A percentile compares a stretch with the other conserved stretches of the same genome.
Conservation (phyloP, 2,329 filamentous ascomycete species). For the Trichoderma aggressivum region DNA sequence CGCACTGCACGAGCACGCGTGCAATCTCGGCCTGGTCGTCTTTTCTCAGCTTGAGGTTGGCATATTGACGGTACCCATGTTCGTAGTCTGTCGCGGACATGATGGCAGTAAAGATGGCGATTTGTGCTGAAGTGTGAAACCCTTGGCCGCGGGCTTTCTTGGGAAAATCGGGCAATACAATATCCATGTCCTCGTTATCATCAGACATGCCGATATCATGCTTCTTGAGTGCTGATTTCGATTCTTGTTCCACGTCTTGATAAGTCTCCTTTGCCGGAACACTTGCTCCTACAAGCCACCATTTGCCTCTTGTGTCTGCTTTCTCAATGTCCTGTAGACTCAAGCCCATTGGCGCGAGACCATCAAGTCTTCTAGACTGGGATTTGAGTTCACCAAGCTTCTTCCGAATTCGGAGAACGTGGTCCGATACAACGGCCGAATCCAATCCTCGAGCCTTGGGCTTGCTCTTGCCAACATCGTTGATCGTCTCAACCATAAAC, state of each 20-base stretch:
- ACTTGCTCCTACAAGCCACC: conserved; percentile 98
- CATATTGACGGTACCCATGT: conserved; percentile 75
- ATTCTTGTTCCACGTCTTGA: conserved; percentile 19
- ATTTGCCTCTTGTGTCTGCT: conserved; percentile 85
- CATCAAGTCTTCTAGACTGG: conserved; percentile 57
- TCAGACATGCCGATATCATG: conserved; percentile 31
- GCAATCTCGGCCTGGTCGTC: conserved; percentile 84
- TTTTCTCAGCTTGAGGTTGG: conserved; percentile 80
- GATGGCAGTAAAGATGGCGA: conserved; percentile 89
- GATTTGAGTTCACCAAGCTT: conserved; percentile 72
- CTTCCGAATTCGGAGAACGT: conserved; percentile 86
- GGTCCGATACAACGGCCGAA: conserved; percentile 71
- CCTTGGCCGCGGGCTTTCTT: conserved; percentile 76
- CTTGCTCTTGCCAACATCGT: conserved; percentile 90
- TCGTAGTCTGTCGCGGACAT: conserved; percentile 81
- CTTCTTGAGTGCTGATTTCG: conserved; percentile 22
- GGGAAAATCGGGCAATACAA: conserved; percentile 61
- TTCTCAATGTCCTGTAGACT: conserved; percentile 78
- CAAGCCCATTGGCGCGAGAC: conserved; percentile 77
- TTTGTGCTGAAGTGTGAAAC: conserved; percentile 81
- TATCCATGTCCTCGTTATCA: conserved; percentile 44
- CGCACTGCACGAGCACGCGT: conserved; percentile 82
- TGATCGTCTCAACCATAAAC: conserved; percentile 97
- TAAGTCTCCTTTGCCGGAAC: conserved; percentile 52
- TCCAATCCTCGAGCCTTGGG: conserved; percentile 71